Percentiles rank a stretch among this genome's conserved stretches.
These are phyloP conservation scores for Hemerocallis citrina DNA, from an alignment of 106 monocot species.

Conservation along the genomic window DNA sequence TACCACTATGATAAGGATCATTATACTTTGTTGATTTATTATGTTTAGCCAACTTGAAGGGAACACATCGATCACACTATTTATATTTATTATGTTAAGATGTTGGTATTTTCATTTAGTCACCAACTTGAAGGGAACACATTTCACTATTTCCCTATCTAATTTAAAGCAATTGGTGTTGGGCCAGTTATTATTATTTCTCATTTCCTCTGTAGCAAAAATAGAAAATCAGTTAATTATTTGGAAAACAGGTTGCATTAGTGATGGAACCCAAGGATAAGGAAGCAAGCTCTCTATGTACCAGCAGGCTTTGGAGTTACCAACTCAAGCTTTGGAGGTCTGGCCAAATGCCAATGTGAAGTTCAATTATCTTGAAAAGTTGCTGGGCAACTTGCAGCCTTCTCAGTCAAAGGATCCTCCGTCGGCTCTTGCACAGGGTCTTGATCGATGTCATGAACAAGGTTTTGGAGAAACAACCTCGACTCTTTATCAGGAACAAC, in stretches of 20 bases:
- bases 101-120: too few relatives aligned
- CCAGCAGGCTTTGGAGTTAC: conserved; percentile 84
- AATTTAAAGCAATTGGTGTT: too few relatives aligned
- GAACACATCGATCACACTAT: too few relatives aligned
- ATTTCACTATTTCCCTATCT: too few relatives aligned
- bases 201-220: too few relatives aligned
- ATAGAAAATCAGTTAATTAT: not conserved
- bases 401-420: conserved; percentile 98
- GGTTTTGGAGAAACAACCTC: conserved; percentile 98
- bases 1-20: too few relatives aligned
- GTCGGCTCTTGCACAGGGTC: conserved; percentile 90
- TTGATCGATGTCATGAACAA: conserved; percentile 99
- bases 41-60: too few relatives aligned
- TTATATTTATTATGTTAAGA: too few relatives aligned
- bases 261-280: conserved; percentile 98
- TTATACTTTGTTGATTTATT: too few relatives aligned
- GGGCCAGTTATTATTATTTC: too few relatives aligned
- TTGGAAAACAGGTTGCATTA: conserved; percentile 65
- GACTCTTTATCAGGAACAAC: conserved; percentile 91
- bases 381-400: conserved; percentile 73
- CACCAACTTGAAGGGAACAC: too few relatives aligned
- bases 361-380: conserved; percentile 97
- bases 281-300: conserved; percentile 89
- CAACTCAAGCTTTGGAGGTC: conserved; percentile 90
- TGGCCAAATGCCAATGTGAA: conserved; percentile 99